phyloP scores from a whole-genome alignment of 352 stramenopile genomes.

The Phytophthora pini region DNA sequence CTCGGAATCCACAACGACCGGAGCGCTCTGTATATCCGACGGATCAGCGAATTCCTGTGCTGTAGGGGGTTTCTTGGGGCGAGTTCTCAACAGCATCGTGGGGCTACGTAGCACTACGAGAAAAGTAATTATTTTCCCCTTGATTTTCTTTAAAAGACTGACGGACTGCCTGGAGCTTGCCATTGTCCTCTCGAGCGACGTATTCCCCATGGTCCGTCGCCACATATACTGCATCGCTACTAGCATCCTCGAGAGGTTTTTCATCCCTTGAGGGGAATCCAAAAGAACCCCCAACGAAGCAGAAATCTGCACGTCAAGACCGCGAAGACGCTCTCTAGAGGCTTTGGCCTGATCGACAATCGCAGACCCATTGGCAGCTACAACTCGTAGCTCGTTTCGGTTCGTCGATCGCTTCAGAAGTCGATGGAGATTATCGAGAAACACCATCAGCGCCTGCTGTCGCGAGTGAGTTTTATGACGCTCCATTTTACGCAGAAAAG shows the following conservation, averaged over 20 bases:
- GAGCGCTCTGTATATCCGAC: background rate
- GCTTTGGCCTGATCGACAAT: conserved; percentile 44
- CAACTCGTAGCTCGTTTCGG: conserved; percentile 54
- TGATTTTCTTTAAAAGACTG: conserved; percentile 25
- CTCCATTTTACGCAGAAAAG: conserved; percentile 55
- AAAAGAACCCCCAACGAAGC: conserved; percentile 22
- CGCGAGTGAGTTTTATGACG: conserved; percentile 29
- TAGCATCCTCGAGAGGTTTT: conserved; percentile 38
- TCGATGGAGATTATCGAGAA: conserved; percentile 53
- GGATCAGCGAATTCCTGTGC: conserved; percentile 6
- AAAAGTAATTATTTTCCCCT: conserved; percentile 14
- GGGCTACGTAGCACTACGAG: conserved; percentile 1
- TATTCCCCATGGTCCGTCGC: conserved; percentile 36
- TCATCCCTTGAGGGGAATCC: conserved; percentile 18
- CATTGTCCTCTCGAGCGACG: conserved; percentile 40
- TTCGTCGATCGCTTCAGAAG: conserved; percentile 48
- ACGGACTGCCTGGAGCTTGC: conserved; percentile 15
- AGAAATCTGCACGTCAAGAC: conserved; percentile 37
- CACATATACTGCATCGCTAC: conserved; percentile 55
- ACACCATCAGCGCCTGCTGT: conserved; percentile 37
- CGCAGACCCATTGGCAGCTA: conserved; percentile 43
- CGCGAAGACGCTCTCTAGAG: conserved; percentile 30
- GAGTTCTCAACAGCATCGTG: background rate
- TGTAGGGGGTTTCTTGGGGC: background rate
- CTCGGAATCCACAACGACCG: background rate